Conservation (phyloP, 345 rosid genomes). For the Sonneratia alba region DNA sequence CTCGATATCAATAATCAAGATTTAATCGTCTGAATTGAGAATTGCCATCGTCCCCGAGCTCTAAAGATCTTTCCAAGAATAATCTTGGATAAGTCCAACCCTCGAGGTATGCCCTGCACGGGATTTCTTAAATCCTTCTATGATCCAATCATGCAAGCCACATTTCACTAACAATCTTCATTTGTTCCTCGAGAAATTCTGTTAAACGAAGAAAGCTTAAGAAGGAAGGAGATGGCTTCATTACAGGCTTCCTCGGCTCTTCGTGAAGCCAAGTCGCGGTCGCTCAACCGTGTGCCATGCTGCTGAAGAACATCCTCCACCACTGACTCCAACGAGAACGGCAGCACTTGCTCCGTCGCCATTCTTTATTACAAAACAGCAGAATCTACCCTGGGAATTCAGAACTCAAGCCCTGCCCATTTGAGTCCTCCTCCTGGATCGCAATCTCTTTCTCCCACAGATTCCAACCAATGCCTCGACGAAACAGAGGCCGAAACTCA, state of each 20-base stretch:
- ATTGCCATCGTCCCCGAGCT: neutral
- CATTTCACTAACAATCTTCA: neutral
- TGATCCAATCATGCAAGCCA: neutral
- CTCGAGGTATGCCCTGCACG: neutral
- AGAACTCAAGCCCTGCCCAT: neutral
- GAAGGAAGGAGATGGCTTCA: constrained; percentile 4
- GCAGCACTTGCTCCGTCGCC: constrained; percentile 42
- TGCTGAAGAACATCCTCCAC: constrained; percentile 75
- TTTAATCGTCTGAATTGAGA: neutral
- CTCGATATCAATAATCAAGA: neutral
- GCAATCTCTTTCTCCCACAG: too few relatives aligned
- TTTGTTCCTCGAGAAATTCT: neutral
- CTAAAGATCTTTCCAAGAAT: neutral
- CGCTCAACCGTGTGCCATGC: constrained; percentile 31
- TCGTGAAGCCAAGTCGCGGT: constrained; percentile 35
- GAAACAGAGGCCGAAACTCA: neutral
- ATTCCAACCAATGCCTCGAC: neutral
- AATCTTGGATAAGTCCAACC: neutral
- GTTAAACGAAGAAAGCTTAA: constrained; percentile 3
- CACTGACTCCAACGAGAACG: constrained; percentile 51
- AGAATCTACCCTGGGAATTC: neutral
- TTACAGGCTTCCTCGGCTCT: constrained; percentile 70
- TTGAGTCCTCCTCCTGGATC: neutral
- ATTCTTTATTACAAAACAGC: constrained; percentile 17
- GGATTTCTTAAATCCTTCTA: neutral